Evolutionary conservation across 169 alveolate genomes (phyloP).

Genomic region (Babesia bovis): DNA sequence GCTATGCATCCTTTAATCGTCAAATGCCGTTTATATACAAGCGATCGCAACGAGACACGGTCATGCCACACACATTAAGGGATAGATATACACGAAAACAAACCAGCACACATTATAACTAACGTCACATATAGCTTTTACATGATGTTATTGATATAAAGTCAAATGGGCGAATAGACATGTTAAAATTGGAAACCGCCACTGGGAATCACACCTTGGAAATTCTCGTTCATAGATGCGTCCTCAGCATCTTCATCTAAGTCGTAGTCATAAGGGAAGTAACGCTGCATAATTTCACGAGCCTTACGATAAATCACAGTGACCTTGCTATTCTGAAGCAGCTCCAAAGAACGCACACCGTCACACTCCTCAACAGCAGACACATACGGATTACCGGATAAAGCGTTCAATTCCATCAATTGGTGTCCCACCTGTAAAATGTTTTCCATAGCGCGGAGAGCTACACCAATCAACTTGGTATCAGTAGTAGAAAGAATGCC

Average conservation of each 20-base stretch:
- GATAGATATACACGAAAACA: neutral
- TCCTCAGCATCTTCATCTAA: slow-evolving; percentile 49
- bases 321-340: slow-evolving; percentile 76
- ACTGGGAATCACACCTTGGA: slow-evolving; percentile 33
- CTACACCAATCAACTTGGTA: slow-evolving; percentile 89
- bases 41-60: slow-evolving; percentile 1
- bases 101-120: no score
- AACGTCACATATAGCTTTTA: no score
- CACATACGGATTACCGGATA: slow-evolving; percentile 85
- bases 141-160: no score
- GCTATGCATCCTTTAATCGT: slow-evolving; percentile 1
- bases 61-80: slow-evolving; percentile 11
- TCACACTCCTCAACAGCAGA: slow-evolving; percentile 80
- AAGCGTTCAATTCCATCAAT: slow-evolving; percentile 71
- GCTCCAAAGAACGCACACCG: slow-evolving; percentile 71
- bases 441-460: slow-evolving; percentile 90
- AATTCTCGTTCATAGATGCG: neutral
- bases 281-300: slow-evolving; percentile 70
- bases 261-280: slow-evolving; percentile 73
- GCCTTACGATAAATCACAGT: slow-evolving; percentile 73
- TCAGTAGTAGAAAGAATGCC: slow-evolving; percentile 85
- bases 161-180: no score
- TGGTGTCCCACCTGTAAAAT: slow-evolving; percentile 88
- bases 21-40: neutral
- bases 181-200: slow-evolving; percentile 64